Evolutionary conservation across 2,329 filamentous ascomycete genomes (phyloP).

Genomic region (Fusarium protoensiforme): DNA sequence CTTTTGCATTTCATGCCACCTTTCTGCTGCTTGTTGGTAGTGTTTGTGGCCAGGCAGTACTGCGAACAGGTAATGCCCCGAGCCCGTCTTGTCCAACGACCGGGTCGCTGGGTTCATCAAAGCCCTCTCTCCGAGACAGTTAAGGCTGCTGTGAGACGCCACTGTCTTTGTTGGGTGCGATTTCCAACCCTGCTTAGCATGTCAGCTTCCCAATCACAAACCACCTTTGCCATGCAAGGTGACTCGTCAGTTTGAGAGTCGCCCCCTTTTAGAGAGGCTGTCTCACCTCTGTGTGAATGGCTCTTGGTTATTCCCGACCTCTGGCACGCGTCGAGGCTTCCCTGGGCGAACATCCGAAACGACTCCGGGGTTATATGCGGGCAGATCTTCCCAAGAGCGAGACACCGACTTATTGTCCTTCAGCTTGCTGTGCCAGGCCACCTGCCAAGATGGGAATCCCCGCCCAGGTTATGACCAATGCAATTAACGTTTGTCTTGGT

Average conservation of each 20-base stretch:
- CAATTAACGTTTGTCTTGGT: neutral
- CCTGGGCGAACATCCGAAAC: neutral
- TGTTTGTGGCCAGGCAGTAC: neutral
- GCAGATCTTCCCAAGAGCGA: neutral
- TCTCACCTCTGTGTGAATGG: slow-evolving; percentile 13
- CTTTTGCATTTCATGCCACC: neutral
- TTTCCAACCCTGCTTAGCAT: neutral
- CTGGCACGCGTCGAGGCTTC: neutral
- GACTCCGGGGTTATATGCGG: neutral
- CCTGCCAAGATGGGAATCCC: neutral
- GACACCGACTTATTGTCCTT: neutral
- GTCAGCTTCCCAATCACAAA: neutral
- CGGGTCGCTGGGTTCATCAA: slow-evolving; percentile 27
- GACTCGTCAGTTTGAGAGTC: neutral
- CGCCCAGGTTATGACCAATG: neutral
- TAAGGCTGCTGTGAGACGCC: slow-evolving; percentile 1
- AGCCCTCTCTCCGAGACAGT: slow-evolving; percentile 20
- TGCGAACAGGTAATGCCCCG: neutral
- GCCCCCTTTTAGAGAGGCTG: neutral
- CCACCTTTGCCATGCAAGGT: slow-evolving; percentile 10
- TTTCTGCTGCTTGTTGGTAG: neutral
- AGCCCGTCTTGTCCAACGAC: slow-evolving; percentile 9
- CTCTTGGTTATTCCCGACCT: slow-evolving; percentile 12
- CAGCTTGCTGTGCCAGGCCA: neutral
- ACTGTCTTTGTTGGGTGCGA: slow-evolving; percentile 4